These are phyloP conservation scores for Spongospora subterranea DNA, from an alignment of 208 protist genomes.

Conservation along the genomic window DNA sequence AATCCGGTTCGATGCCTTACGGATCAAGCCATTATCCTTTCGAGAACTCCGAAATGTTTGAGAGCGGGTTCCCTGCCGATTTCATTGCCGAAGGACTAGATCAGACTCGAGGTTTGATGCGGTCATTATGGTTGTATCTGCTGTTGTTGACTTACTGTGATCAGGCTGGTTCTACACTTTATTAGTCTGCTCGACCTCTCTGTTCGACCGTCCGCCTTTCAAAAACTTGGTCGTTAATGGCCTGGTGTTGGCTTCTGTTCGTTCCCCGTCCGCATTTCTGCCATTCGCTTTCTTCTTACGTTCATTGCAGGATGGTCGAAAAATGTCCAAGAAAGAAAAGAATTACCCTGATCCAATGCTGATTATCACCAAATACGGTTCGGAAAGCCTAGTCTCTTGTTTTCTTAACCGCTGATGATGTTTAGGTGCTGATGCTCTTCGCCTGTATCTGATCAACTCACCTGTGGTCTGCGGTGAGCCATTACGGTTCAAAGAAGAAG, in stretches of 20 bases:
- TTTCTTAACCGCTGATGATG: background rate
- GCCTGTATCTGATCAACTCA: conserved; percentile 99
- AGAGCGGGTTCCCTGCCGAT: conserved; percentile 93
- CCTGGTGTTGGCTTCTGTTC: conserved; percentile 95
- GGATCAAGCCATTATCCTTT: conserved; percentile 98
- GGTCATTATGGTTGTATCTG: conserved; percentile 96
- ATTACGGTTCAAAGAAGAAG: conserved; percentile 76
- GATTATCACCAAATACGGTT: conserved; percentile 92
- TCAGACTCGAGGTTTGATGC: conserved; percentile 98
- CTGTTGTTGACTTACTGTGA: conserved; percentile 93
- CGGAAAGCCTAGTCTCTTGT: conserved; percentile 73
- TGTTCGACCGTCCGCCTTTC: conserved; percentile 96
- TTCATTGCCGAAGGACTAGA: conserved; percentile 91
- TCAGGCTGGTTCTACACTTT: conserved; percentile 99
- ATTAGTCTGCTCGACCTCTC: conserved; percentile 95
- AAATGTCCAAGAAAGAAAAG: conserved; percentile 99
- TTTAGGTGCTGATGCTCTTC: conserved; percentile 60
- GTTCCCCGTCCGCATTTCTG: conserved; percentile 29
- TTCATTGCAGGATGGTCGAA: conserved; percentile 84
- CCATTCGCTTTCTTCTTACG: background rate
- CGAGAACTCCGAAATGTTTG: conserved; percentile 91
- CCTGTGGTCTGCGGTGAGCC: conserved; percentile 97
- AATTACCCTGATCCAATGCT: conserved; percentile 98
- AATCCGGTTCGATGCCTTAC: conserved; percentile 98
- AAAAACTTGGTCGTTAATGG: conserved; percentile 99